Conservation (phyloP, 495 filamentous ascomycete genomes). For the Cercophora samala region DNA sequence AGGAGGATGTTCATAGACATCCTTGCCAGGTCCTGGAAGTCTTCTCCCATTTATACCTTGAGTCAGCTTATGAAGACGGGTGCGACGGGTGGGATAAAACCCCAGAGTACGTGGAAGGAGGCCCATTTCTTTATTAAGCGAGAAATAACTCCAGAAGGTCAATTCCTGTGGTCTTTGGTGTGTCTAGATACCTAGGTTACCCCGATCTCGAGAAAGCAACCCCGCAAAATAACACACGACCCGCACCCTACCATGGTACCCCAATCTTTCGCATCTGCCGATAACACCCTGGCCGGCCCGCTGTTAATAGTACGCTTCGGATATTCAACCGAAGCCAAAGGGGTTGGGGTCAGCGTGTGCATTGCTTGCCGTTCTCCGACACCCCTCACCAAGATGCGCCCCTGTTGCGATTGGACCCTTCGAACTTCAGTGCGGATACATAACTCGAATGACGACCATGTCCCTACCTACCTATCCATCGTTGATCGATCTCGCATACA, state of each 20-base stretch:
- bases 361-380: background rate
- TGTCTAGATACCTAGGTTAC: too few species aligned
- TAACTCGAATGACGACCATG: background rate
- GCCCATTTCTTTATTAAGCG: too few species aligned
- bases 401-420: background rate
- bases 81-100: too few species aligned
- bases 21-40: too few species aligned
- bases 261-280: background rate
- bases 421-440: background rate
- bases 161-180: too few species aligned
- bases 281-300: background rate
- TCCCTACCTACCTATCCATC: background rate
- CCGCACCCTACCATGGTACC: background rate
- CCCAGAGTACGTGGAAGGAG: too few species aligned
- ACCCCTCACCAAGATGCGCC: background rate
- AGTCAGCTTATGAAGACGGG: too few species aligned
- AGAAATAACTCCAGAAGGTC: too few species aligned
- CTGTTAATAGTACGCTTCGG: background rate
- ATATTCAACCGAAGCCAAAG: background rate
- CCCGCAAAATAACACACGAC: background rate
- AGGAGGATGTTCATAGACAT: too few species aligned
- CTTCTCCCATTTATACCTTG: too few species aligned
- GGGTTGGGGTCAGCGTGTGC: background rate
- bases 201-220: background rate
- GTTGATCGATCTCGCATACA: background rate